Conservation (phyloP, 768 basidiomycete species). For the Nevesoporus exiguus region DNA sequence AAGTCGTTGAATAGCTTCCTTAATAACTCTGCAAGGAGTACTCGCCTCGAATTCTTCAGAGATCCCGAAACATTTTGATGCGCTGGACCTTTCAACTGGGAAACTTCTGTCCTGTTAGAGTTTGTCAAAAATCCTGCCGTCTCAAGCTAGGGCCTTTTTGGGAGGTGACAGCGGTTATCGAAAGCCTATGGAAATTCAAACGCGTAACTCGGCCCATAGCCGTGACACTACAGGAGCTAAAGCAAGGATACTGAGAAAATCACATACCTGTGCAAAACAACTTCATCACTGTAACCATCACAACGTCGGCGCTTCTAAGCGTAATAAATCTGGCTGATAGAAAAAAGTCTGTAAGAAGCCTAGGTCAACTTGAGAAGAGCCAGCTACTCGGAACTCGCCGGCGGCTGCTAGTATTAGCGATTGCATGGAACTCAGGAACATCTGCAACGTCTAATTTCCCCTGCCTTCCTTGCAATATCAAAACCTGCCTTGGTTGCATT, state of each 20-base stretch:
- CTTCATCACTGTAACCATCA: slow-evolving; percentile 28
- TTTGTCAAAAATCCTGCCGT: neutral
- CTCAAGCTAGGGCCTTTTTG: neutral
- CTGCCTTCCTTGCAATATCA: slow-evolving; percentile 23
- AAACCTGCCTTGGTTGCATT: slow-evolving; percentile 15
- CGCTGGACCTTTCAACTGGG: neutral
- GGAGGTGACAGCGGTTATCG: neutral
- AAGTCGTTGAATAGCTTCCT: slow-evolving; percentile 20
- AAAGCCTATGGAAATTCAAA: neutral
- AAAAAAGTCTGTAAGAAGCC: slow-evolving; percentile 26
- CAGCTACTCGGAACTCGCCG: slow-evolving; percentile 25
- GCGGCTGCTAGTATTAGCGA: slow-evolving; percentile 6
- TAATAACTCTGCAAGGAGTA: slow-evolving; percentile 21
- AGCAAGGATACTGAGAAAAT: slow-evolving; percentile 3
- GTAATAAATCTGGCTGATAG: slow-evolving; percentile 25
- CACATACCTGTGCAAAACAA: slow-evolving; percentile 1
- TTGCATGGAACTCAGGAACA: slow-evolving; percentile 18
- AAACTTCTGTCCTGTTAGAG: neutral
- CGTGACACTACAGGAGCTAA: neutral
- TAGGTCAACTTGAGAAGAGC: slow-evolving; percentile 11
- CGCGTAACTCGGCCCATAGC: neutral
- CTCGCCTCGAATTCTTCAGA: slow-evolving; percentile 16
- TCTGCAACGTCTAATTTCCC: slow-evolving; percentile 10
- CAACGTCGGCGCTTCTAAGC: slow-evolving; percentile 23
- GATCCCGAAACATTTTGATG: slow-evolving; percentile 12